Base-by-base conservation (phyloP, 1,139 yeast species). In the Debaryomycetaceae sp. region DNA sequence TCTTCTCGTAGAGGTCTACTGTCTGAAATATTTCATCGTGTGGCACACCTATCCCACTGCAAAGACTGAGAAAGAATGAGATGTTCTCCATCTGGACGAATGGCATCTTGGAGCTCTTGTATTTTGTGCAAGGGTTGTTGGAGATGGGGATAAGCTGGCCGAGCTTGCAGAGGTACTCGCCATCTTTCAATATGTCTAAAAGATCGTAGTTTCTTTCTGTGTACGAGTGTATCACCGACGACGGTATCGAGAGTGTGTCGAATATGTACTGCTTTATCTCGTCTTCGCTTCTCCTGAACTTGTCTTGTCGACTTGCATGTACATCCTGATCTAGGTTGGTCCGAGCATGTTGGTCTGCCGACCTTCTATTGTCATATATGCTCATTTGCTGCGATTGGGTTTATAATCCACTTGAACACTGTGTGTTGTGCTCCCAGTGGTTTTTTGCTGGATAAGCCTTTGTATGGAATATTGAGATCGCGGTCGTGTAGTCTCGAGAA, bases 11-110 rank as follows among this genome's bases (percentile, higher is more conserved):
- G 47, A 89, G 68, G 58, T 89, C 97, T 6, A 86, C 78, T 0
- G 96, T 88, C 54, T 86, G 93, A 59, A 89, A 89, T 40, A 86
- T 67, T 59, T 89, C 97, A 58, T 87, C 91, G 50, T 86, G 88
- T 5, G 93, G 89, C 4, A 89, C 83, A 1, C 95, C 93, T 39
- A 84, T 68, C 3, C 57, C 42, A 49, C 80, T 76, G 44, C 88
- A 81, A 42, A 84, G 78, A 13, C 71, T 64, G 34, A 89, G 66
- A 57, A 88, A 89, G 49, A 81, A 78, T 38, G 89, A 82, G 36
- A 89, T 87, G 56, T 88, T 88, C 59, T 89, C 96, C 96, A 88
- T 88, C 66, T 84, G 89, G 8, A 87, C 82, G 63, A 89, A 89
- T 3, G 96, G 93, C 85, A 87, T 83, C 42, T 69, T 70, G n/a